Evolutionary conservation across 768 basidiomycete genomes (phyloP), one percentile per base, ranked within the genome.

Genomic region (Lyophyllum semitale): DNA sequence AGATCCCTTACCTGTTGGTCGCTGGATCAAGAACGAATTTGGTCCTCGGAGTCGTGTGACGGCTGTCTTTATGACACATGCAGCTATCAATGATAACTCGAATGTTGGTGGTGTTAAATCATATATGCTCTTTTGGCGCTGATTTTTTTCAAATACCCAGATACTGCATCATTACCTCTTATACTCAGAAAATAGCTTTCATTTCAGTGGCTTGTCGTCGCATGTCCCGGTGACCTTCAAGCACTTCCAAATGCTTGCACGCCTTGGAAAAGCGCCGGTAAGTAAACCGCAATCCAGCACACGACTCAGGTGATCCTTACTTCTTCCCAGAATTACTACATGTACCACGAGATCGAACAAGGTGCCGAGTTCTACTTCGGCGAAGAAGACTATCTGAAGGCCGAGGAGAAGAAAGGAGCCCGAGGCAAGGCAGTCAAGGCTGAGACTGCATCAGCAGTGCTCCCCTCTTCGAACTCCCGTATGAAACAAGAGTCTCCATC

Each of bases 161-260:
- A 72, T 84, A 58, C 67, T 85, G 32, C 74, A 82, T 56, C 62
- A 73, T 29, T 82, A 80, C 62, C 63, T 82, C 51, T 60, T 68
- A 38, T 57, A 55, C 44, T 58, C 58, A n/a, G 69, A 68, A 54
- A 63, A 38, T 56, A 60, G 46, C 38, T 64, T n/a, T 38, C 37
- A 65, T 5, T 58, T 67, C n/a, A 63, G 58, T 45, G 62, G 64
- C 35, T 38, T 59, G 22, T 51, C 64, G 25, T 58, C 62, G 7
- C 81, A 75, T 41, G 87, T 91, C 25, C 90, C 89, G 20, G 65
- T 91, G 29, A 91, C 89, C 5, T 71, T 92, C 48, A 84, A 88
- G 63, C 89, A 90, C 63, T 92, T 92, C 72, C 81, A 84, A 65
- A 64, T 87, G n/a, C 76, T 92, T 44, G 89, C 89, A 3, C 81